Evolutionary conservation across 371 early-diverging fungal genomes (phyloP).

Genomic region (Coemansia sp.): DNA sequence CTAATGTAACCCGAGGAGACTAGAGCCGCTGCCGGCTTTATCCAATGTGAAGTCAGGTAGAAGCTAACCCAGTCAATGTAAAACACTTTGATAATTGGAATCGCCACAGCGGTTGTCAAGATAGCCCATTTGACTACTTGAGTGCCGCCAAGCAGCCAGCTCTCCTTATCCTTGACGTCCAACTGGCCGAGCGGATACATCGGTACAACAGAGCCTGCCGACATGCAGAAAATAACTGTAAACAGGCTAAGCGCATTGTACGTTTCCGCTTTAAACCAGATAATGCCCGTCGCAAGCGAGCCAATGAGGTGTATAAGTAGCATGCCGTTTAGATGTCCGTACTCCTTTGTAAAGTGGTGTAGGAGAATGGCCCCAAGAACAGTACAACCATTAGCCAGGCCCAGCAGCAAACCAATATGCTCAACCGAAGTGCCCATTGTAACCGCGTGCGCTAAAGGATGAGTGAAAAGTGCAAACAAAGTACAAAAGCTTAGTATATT

Average conservation of each 20-base stretch:
- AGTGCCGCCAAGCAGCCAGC: slow-evolving; percentile 41
- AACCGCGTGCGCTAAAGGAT: slow-evolving; percentile 48
- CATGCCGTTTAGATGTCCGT: slow-evolving; percentile 45
- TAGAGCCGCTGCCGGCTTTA: slow-evolving; percentile 29
- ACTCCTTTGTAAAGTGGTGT: slow-evolving; percentile 43
- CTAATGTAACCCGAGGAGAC: slow-evolving; percentile 33
- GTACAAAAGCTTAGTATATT: no score
- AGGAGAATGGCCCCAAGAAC: slow-evolving; percentile 39
- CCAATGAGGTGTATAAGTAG: slow-evolving; percentile 30
- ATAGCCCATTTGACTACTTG: slow-evolving; percentile 42
- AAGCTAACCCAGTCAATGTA: slow-evolving; percentile 42
- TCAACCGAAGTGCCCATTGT: slow-evolving; percentile 38
- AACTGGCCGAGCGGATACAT: slow-evolving; percentile 47
- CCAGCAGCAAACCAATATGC: slow-evolving; percentile 44
- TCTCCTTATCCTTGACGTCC: slow-evolving; percentile 43
- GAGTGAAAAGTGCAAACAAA: no score
- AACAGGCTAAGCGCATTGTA: slow-evolving; percentile 35
- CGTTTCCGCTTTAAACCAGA: slow-evolving; percentile 36
- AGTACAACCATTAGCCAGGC: slow-evolving; percentile 40
- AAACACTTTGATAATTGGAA: slow-evolving; percentile 43
- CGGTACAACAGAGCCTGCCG: slow-evolving; percentile 45
- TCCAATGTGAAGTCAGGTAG: slow-evolving; percentile 34
- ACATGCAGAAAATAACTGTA: slow-evolving; percentile 37
- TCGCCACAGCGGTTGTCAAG: slow-evolving; percentile 42
- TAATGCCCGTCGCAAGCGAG: slow-evolving; percentile 16